Evolutionary conservation across 2,329 filamentous ascomycete species (phyloP).

Genomic region (Penicillium sp.): DNA sequence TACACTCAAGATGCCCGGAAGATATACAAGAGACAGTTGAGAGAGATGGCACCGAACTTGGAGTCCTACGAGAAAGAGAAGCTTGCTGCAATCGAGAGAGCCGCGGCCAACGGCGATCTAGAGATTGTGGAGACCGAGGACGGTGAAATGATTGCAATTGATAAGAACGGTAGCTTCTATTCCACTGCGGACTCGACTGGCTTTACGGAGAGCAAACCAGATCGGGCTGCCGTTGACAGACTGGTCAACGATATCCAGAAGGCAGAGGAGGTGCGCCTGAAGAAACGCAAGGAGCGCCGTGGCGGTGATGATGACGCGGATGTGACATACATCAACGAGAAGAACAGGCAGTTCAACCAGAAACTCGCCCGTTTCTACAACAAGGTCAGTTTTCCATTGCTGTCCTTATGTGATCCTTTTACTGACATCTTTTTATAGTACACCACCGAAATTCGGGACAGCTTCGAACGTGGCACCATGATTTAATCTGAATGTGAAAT

Average conservation of each 20-base stretch:
- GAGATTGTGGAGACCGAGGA: conserved; percentile 95
- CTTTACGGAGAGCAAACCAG: conserved; percentile 81
- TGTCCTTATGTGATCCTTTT: neutral
- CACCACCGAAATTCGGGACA: conserved; percentile 92
- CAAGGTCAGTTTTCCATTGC: conserved; percentile 55
- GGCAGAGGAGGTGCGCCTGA: conserved; percentile 80
- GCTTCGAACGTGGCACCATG: conserved; percentile 95
- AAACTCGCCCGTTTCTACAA: conserved; percentile 96
- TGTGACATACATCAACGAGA: conserved; percentile 98
- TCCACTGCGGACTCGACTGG: conserved; percentile 78
- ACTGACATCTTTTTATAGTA: conserved; percentile 53
- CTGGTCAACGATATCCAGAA: conserved; percentile 82
- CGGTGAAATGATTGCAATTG: conserved; percentile 89
- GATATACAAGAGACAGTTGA: conserved; percentile 87
- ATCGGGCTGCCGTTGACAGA: conserved; percentile 81
- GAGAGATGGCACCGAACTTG: conserved; percentile 70
- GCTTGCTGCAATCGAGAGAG: conserved; percentile 76
- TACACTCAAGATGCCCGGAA: conserved; percentile 85
- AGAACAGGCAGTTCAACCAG: conserved; percentile 99
- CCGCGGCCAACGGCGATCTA: conserved; percentile 77
- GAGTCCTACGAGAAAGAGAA: conserved; percentile 87
- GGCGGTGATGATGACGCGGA: conserved; percentile 83
- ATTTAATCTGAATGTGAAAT: conserved; percentile 56
- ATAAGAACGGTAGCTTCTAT: conserved; percentile 87
- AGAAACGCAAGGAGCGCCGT: conserved; percentile 78